Conservation (phyloP, 345 rosid species). For the Noccaea bulbosa region DNA sequence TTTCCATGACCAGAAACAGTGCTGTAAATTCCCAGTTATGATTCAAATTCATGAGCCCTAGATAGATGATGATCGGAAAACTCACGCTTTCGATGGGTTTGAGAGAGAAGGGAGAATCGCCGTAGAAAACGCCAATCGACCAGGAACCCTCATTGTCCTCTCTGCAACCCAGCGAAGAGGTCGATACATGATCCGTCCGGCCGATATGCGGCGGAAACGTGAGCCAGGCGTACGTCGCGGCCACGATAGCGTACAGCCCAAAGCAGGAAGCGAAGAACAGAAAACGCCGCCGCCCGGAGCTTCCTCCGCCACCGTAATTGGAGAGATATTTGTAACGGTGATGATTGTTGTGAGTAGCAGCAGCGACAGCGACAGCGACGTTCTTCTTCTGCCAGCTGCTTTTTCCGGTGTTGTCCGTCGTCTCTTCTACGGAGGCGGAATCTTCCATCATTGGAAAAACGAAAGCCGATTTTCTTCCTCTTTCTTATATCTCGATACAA, state of each 20-base stretch:
- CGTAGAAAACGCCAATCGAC: slow-evolving; percentile 91
- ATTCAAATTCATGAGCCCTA: slow-evolving; percentile 1
- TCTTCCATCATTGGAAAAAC: slow-evolving; percentile 30
- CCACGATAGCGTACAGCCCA: slow-evolving; percentile 64
- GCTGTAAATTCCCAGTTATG: background rate
- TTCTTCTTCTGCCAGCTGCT: background rate
- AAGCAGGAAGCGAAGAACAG: slow-evolving; percentile 59
- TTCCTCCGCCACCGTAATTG: slow-evolving; percentile 31
- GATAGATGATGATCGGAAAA: background rate
- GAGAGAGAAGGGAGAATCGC: slow-evolving; percentile 85
- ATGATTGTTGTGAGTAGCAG: background rate
- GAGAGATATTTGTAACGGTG: slow-evolving; percentile 21
- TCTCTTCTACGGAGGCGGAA: slow-evolving; percentile 39
- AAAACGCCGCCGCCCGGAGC: slow-evolving; percentile 38
- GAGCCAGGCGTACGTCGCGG: slow-evolving; percentile 63
- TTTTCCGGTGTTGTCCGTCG: slow-evolving; percentile 30
- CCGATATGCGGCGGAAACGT: slow-evolving; percentile 47
- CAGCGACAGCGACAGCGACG: background rate
- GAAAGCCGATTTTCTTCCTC: background rate
- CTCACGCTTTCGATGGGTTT: slow-evolving; percentile 87
- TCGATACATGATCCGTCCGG: slow-evolving; percentile 45
- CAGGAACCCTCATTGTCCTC: slow-evolving; percentile 93
- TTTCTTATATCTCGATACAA: slow-evolving; percentile 37
- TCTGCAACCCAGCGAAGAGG: slow-evolving; percentile 64
- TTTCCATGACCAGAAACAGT: slow-evolving; percentile 19